Evolutionary conservation across 2,329 filamentous ascomycete genomes (phyloP).

Genomic region (Eutypella sp.): DNA sequence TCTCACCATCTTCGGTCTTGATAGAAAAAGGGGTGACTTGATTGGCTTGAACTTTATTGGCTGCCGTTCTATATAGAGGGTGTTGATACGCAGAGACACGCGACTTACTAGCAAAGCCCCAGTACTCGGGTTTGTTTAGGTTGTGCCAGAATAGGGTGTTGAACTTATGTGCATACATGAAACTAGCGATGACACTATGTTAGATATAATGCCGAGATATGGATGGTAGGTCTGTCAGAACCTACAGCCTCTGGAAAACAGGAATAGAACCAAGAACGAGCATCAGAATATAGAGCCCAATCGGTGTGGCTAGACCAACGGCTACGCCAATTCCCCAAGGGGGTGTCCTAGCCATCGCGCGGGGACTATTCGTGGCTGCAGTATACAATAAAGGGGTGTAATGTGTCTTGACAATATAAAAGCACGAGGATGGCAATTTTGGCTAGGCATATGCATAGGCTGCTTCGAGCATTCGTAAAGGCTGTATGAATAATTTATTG

Average conservation of each 20-base stretch:
- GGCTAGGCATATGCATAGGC: no score
- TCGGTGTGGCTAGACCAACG: constrained; percentile 51
- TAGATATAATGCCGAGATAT: background rate
- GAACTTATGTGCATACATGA: constrained; percentile 78
- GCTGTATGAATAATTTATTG: no score
- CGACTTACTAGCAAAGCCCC: constrained; percentile 77
- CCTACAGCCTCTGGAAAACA: constrained; percentile 75
- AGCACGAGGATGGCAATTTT: no score
- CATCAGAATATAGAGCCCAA: constrained; percentile 62
- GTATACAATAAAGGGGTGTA: no score
- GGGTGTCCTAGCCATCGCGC: constrained; percentile 16
- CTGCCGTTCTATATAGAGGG: constrained; percentile 9
- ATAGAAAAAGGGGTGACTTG: constrained; percentile 86
- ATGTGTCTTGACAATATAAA: no score
- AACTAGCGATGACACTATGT: constrained; percentile 43
- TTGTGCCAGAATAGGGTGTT: constrained; percentile 69
- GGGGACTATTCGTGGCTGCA: no score
- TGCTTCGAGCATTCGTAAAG: no score
- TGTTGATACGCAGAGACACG: background rate
- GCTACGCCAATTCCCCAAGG: constrained; percentile 34
- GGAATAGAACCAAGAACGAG: constrained; percentile 63
- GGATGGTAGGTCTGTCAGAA: constrained; percentile 4
- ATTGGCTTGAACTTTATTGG: constrained; percentile 51
- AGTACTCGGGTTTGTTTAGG: constrained; percentile 70
- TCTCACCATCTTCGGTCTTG: constrained; percentile 68